phyloP scores from a whole-genome alignment of 331 rosid species.

The Pyrus hybrid region DNA sequence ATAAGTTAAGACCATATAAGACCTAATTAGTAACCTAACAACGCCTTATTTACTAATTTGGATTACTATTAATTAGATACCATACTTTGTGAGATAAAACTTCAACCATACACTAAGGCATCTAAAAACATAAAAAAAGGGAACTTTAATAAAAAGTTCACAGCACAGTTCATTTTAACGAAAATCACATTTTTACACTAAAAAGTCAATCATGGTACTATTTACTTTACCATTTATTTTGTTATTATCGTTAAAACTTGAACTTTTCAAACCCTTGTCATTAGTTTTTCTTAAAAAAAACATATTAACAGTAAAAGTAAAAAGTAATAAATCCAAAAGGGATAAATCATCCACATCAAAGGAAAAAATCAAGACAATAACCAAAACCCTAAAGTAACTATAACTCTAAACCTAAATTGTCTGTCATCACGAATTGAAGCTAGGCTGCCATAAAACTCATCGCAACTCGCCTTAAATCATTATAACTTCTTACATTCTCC shows the following conservation, averaged over 20 bases:
- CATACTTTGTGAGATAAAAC: background rate
- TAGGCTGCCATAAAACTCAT: background rate
- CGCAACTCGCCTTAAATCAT: background rate
- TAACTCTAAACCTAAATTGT: background rate
- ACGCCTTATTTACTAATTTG: background rate
- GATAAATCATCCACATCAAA: background rate
- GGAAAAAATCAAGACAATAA: background rate
- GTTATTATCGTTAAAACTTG: too few species aligned
- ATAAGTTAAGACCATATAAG: too few species aligned
- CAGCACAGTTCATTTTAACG: rapidly evolving
- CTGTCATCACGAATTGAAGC: background rate
- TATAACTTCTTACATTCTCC: background rate
- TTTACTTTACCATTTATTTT: too few species aligned
- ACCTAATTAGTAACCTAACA: background rate
- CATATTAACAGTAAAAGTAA: too few species aligned
- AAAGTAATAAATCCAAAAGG: too few species aligned
- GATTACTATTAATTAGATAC: background rate
- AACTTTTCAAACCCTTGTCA: too few species aligned
- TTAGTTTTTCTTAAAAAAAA: too few species aligned
- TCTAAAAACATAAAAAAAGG: too few species aligned
- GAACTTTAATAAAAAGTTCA: rapidly evolving
- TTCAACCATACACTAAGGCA: background rate
- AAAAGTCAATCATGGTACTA: too few species aligned
- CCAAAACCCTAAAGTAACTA: too few species aligned
- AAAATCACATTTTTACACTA: too few species aligned